phyloP scores from a whole-genome alignment of 441 rosid species.

The Erysimum pusillum region DNA sequence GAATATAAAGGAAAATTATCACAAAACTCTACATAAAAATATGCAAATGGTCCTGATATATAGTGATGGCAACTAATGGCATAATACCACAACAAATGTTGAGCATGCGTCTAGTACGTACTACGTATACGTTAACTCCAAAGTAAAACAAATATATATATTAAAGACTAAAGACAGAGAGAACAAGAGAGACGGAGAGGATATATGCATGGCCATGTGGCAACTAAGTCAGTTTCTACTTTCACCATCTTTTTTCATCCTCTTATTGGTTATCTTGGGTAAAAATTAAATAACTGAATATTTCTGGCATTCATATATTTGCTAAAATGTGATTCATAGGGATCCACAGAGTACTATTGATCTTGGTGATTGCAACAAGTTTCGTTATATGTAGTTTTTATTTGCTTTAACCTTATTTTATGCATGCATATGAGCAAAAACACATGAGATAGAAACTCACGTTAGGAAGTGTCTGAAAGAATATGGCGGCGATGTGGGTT shows the following conservation, averaged over 20 bases:
- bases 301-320: too few species aligned
- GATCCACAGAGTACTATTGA: too few species aligned
- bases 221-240: conserved; percentile 30
- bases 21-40: too few species aligned
- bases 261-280: conserved; percentile 33
- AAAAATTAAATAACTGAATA: not conserved
- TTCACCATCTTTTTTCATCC: conserved; percentile 9
- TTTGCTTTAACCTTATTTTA: not conserved
- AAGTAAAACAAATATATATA: conserved; percentile 5
- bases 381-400: not conserved
- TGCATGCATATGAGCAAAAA: conserved; percentile 23
- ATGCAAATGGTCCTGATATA: too few species aligned
- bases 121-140: conserved; percentile 8
- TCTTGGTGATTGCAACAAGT: not conserved
- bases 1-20: too few species aligned
- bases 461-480: conserved; percentile 30
- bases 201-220: too few species aligned
- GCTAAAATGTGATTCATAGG: too few species aligned
- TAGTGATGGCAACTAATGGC: not conserved
- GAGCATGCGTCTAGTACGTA: not conserved
- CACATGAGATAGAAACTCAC: conserved; percentile 35
- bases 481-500: conserved; percentile 40
- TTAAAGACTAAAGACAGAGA: not conserved
- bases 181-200: not conserved
- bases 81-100: conserved; percentile 1